Evolutionary conservation across 805 yeast genomes (phyloP), one percentile per base, ranked within the genome.

Genomic region (Teunomyces cretensis): DNA sequence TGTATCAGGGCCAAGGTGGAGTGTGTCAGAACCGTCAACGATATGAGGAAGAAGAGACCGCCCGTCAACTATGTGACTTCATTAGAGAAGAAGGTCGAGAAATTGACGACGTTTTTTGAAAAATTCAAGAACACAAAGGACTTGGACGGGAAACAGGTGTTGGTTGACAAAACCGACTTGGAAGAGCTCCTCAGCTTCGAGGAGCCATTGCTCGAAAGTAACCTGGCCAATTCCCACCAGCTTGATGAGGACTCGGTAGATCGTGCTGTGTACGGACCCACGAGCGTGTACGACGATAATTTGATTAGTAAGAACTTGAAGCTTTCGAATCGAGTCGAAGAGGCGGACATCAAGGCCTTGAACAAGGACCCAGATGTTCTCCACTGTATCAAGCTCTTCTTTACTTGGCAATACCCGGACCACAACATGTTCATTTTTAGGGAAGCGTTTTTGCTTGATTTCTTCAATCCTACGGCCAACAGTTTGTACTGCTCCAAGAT

Each of bases 341-440:
- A 51, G 7, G 16, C 41, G 12, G 40, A 52, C 12, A 63, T 64
- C 14, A 58, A 48, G 40, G 47, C 53, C 24, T 52, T 67, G 42
- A 74, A 68, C 48, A 65, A 61, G 41, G 70, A 65, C 48, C 67
- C 61, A 24, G 66, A 60, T 30, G 58, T 60, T 14, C 58, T 70
- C 42, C 68, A 67, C 38, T 70, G 75, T 50, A 45, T 70, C 30
- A 62, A 68, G 51, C 57, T 71, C n/a, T 72, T 82, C 57, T 82
- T 81, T 58, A 74, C 72, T n/a, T 81, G 84, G 83, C 76, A 79
- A 48, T 82, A 82, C 50, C 86, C 86, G 3, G 86, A 81, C 49
- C 74, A 79, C 50, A 79, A 79, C 53, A 72, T 78, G 65, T 82
- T 80, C 52, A 72, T 82, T n/a, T 82, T 78, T 54, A 64, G 87